Conservation (phyloP, 2,329 filamentous ascomycete species). For the Sphaceloma murrayae region DNA sequence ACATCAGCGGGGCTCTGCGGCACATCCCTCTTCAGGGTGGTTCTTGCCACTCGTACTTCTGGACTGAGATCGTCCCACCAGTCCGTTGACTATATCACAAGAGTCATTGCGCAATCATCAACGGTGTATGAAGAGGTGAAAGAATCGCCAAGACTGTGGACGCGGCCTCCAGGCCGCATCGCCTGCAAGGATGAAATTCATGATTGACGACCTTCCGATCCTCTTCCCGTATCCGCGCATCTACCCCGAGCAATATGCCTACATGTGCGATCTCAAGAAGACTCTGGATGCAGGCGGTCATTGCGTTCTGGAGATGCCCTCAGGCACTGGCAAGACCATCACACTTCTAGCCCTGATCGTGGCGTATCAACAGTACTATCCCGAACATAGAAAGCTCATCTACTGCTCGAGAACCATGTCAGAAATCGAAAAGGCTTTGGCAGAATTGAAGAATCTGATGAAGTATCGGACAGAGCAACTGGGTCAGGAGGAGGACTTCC, state of each 20-base stretch:
- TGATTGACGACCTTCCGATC: constrained; percentile 63
- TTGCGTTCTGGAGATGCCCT: constrained; percentile 97
- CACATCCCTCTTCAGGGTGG: too few relatives aligned
- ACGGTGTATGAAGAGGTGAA: too few relatives aligned
- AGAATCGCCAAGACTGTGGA: background rate
- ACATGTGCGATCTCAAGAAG: constrained; percentile 76
- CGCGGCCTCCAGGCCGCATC: background rate
- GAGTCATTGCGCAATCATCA: too few relatives aligned
- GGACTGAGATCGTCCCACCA: too few relatives aligned
- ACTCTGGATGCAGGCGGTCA: constrained; percentile 92
- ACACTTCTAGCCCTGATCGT: constrained; percentile 91
- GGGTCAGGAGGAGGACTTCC: constrained; percentile 85
- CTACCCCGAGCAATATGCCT: constrained; percentile 64
- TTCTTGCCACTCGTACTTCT: too few relatives aligned
- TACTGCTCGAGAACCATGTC: constrained; percentile 99
- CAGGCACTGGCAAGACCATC: constrained; percentile 94
- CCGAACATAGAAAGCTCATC: constrained; percentile 89
- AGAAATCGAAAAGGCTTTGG: constrained; percentile 94
- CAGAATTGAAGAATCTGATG: constrained; percentile 86
- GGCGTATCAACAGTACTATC: constrained; percentile 89
- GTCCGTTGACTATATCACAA: too few relatives aligned
- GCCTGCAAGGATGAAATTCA: constrained; percentile 58
- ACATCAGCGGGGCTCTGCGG: too few relatives aligned
- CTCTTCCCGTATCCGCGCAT: constrained; percentile 67
- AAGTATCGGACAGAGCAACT: constrained; percentile 84